A percentile compares a stretch with the other conserved stretches of the same genome.
Evolutionary conservation across 176 grass and related monocot genomes (phyloP).

Genomic region (Melocanna baccifera): DNA sequence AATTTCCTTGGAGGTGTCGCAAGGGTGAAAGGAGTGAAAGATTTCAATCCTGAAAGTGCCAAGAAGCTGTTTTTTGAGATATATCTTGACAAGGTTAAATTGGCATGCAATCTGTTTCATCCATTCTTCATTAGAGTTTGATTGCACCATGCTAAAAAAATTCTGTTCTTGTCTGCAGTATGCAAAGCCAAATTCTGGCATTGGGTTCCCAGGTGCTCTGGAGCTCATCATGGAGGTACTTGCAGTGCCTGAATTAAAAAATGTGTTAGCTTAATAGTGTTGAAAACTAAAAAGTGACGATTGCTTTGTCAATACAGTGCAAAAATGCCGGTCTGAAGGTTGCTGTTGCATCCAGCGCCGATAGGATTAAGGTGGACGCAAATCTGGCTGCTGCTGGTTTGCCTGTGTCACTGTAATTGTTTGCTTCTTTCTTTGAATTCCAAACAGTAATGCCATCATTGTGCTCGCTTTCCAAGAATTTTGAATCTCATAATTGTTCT

Average conservation of each 20-base stretch:
- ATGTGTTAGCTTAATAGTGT: not conserved
- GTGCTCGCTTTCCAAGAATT: not conserved
- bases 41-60: constrained; percentile 67
- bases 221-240: constrained; percentile 86
- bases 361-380: constrained; percentile 91
- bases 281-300: constrained; percentile 15
- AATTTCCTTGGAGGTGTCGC: constrained; percentile 97
- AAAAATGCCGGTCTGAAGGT: constrained; percentile 84
- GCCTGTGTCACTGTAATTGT: constrained; percentile 63
- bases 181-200: constrained; percentile 85
- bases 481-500: not conserved
- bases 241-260: constrained; percentile 13
- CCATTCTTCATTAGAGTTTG: constrained; percentile 10
- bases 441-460: constrained; percentile 7
- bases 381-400: constrained; percentile 89
- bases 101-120: not conserved
- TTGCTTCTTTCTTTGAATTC: constrained; percentile 32
- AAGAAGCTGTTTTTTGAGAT: constrained; percentile 90
- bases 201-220: constrained; percentile 89
- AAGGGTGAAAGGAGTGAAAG: constrained; percentile 72
- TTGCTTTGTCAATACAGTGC: constrained; percentile 55
- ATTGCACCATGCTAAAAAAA: constrained; percentile 27
- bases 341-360: constrained; percentile 93
- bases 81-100: constrained; percentile 80
- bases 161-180: constrained; percentile 55